Base-by-base conservation (phyloP, 257 asterid species). In the Solanum neorickii region DNA sequence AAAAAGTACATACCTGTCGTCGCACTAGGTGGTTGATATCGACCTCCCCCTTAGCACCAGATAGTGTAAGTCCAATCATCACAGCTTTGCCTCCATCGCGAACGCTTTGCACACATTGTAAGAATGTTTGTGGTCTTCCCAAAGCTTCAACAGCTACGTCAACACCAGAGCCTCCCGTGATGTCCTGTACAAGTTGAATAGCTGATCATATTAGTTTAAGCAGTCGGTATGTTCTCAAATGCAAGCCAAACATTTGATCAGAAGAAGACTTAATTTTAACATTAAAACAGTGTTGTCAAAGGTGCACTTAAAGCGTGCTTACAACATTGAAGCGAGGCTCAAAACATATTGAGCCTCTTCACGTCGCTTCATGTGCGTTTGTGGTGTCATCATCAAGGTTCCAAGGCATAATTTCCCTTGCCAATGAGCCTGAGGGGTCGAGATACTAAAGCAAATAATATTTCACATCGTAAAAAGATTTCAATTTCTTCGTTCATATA, bases 41-140 rank as follows among this genome's bases (percentile, higher is more conserved):
- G 52, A 97, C 92, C 93, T 97, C 99, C 49, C 99, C 99, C 89
- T 95, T 94, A 70, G 96, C 93, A 82, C 98, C 98, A 85, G 98
- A 87, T 87, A 92, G 93, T 4, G 99, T 91, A 59, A 97, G 99
- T 86, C 99, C 99, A 83, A 97, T 97, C 99, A 95, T 97, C 68
- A 97, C 99, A 87, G 99, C 99, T 88, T 97, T 97, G 35, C 99
- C 99, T 84, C 99, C 99, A 92, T 94, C 99, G 20, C 94, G 93
- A 39, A 97, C 99, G 80, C 99, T 95, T 88, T 96, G 94, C 62
- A 95, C 93, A 68, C 99, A 97, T 80, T 97, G 99, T 13, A 87
- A 89, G 90, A 95, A 97, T 56, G 99, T 97, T 66, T 93, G 96
- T 15, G 98, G 56, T 89, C 92, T 94, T 84, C 99, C 99, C 41